Conservation (phyloP, 2,329 filamentous ascomycete genomes). For the Ophiostoma perfectum region DNA sequence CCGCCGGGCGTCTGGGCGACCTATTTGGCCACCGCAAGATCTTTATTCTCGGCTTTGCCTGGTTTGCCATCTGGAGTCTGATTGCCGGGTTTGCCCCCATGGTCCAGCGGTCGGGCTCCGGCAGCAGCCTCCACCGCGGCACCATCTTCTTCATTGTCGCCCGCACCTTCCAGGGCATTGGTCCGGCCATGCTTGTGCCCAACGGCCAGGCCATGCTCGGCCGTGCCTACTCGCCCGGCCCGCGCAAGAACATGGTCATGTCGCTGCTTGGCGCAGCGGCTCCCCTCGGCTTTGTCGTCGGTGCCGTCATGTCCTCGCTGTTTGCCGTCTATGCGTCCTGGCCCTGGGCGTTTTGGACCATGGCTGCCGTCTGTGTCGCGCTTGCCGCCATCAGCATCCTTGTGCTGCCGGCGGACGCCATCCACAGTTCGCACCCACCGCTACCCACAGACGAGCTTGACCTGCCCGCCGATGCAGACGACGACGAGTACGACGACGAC, state of each 20-base stretch:
- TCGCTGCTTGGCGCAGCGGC: constrained; percentile 44
- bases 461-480: constrained; percentile 5
- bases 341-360: constrained; percentile 44
- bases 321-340: constrained; percentile 41
- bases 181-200: constrained; percentile 57
- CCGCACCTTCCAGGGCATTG: constrained; percentile 39
- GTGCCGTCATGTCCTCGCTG: constrained; percentile 38
- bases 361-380: constrained; percentile 28
- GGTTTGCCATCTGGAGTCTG: constrained; percentile 51
- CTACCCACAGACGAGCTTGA: neutral
- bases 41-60: constrained; percentile 49
- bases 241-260: constrained; percentile 57
- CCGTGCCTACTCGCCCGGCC: constrained; percentile 50
- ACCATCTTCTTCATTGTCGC: constrained; percentile 29
- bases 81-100: constrained; percentile 40
- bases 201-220: constrained; percentile 61
- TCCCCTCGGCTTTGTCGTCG: constrained; percentile 42
- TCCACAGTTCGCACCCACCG: too few species aligned
- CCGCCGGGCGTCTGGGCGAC: constrained; percentile 53
- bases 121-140: constrained; percentile 21
- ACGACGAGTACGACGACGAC: constrained; percentile 19
- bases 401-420: constrained; percentile 27
- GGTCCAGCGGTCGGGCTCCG: constrained; percentile 22
- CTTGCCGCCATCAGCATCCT: constrained; percentile 27
- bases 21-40: constrained; percentile 53